Conservation (phyloP, 768 basidiomycete genomes). For the Boletus rubescentipes region DNA sequence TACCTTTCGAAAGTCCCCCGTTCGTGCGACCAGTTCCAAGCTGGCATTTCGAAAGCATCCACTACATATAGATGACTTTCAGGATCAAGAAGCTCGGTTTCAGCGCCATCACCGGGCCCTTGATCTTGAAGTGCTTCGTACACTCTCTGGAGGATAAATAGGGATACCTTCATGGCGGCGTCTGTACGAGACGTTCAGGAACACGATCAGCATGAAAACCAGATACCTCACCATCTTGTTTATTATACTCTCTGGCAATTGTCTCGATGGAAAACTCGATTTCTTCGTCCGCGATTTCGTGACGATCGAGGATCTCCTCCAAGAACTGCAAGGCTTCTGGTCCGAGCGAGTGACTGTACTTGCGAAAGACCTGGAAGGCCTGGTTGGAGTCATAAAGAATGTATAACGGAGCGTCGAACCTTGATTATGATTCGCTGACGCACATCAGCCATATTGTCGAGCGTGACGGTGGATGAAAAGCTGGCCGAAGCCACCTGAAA, state of each 20-base stretch:
- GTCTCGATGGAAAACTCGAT: slow-evolving; percentile 75
- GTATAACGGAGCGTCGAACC: slow-evolving; percentile 23
- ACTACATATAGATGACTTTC: slow-evolving; percentile 81
- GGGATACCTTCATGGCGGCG: slow-evolving; percentile 79
- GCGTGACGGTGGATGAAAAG: background rate
- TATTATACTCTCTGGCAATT: slow-evolving; percentile 84
- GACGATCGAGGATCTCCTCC: slow-evolving; percentile 66
- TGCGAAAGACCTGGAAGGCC: slow-evolving; percentile 68
- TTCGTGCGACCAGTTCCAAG: slow-evolving; percentile 88
- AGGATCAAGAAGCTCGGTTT: slow-evolving; percentile 71
- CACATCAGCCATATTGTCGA: slow-evolving; percentile 34
- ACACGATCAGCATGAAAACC: background rate
- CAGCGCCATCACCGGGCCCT: slow-evolving; percentile 43
- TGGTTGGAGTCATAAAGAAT: background rate
- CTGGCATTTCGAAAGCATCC: slow-evolving; percentile 94
- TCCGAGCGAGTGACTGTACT: slow-evolving; percentile 85
- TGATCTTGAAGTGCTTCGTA: slow-evolving; percentile 74
- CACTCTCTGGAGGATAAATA: slow-evolving; percentile 64
- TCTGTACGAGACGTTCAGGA: slow-evolving; percentile 43
- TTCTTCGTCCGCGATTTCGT: slow-evolving; percentile 69
- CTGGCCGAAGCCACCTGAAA: too few relatives aligned
- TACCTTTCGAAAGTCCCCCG: slow-evolving; percentile 88
- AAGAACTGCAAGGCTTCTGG: slow-evolving; percentile 73
- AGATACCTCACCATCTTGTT: slow-evolving; percentile 68
- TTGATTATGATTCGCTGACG: slow-evolving; percentile 46